Percentiles rank a stretch among this genome's conserved stretches.
Evolutionary conservation across 2,329 filamentous ascomycete species (phyloP).

Genomic region (Fonsecaea nubica): DNA sequence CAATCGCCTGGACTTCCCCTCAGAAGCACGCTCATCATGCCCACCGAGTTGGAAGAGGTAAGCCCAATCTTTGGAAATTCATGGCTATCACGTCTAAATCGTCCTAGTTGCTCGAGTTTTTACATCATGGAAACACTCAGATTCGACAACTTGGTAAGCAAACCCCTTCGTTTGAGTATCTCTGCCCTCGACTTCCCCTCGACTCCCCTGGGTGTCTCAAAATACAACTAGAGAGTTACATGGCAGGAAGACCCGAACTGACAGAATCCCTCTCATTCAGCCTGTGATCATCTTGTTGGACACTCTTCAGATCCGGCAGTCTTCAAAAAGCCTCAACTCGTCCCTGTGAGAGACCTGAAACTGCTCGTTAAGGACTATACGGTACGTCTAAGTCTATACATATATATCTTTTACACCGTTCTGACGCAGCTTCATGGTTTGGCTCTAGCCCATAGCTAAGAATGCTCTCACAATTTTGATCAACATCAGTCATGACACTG

Average conservation of each 20-base stretch:
- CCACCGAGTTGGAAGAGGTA: constrained; percentile 79
- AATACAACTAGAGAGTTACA: neutral
- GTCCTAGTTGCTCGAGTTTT: constrained; percentile 83
- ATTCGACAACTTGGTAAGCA: constrained; percentile 76
- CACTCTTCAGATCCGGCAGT: constrained; percentile 77
- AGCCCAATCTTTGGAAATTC: constrained; percentile 19
- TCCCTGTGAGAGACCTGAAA: constrained; percentile 86
- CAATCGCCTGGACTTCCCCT: neutral
- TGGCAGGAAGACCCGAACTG: constrained; percentile 11
- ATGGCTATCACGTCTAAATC: neutral
- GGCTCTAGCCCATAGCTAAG: constrained; percentile 78
- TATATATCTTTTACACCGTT: constrained; percentile 77
- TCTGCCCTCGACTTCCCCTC: neutral
- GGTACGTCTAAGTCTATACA: constrained; percentile 63
- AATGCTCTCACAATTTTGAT: constrained; percentile 80
- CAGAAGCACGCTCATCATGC: constrained; percentile 60
- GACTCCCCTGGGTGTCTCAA: neutral
- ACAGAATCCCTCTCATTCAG: constrained; percentile 50
- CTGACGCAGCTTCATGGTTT: constrained; percentile 56
- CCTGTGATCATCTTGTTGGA: constrained; percentile 83
- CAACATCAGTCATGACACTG: constrained; percentile 78
- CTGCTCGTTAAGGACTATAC: constrained; percentile 82
- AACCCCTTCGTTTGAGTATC: constrained; percentile 36
- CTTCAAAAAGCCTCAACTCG: constrained; percentile 81
- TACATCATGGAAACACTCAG: constrained; percentile 88